Conservation (phyloP, 305 asterid species). For the Plantago rigida region DNA sequence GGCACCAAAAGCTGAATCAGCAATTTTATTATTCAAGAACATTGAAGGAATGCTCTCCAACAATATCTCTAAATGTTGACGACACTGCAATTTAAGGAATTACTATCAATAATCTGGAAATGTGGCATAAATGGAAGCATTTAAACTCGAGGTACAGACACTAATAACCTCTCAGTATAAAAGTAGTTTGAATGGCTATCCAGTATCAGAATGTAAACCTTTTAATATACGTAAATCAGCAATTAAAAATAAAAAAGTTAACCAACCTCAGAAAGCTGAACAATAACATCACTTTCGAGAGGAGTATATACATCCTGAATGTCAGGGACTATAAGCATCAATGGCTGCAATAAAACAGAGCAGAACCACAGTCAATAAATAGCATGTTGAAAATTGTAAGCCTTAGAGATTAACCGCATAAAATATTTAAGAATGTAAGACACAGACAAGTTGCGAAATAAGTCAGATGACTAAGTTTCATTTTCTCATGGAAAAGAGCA, state of each 20-base stretch:
- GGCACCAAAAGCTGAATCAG: slow-evolving; percentile 95
- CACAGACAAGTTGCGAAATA: neutral
- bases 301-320: slow-evolving; percentile 98
- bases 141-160: slow-evolving; percentile 3
- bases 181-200: slow-evolving; percentile 5
- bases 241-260: slow-evolving; percentile 19
- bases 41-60: slow-evolving; percentile 87
- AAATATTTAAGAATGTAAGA: slow-evolving; percentile 13
- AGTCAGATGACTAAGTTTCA: slow-evolving; percentile 1
- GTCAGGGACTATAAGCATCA: slow-evolving; percentile 98
- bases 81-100: slow-evolving; percentile 56
- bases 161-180: neutral
- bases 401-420: slow-evolving; percentile 19
- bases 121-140: neutral
- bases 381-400: slow-evolving; percentile 18
- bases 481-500: neutral
- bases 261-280: slow-evolving; percentile 86
- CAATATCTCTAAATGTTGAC: slow-evolving; percentile 79
- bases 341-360: slow-evolving; percentile 56
- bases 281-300: slow-evolving; percentile 81
- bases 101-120: slow-evolving; percentile 18
- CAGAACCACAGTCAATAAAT: slow-evolving; percentile 14
- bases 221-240: slow-evolving; percentile 22
- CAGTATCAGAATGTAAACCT: slow-evolving; percentile 19
- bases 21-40: slow-evolving; percentile 74